Evolutionary conservation across 257 asterid species (phyloP).

Genomic region (Solanum dulcamara): DNA sequence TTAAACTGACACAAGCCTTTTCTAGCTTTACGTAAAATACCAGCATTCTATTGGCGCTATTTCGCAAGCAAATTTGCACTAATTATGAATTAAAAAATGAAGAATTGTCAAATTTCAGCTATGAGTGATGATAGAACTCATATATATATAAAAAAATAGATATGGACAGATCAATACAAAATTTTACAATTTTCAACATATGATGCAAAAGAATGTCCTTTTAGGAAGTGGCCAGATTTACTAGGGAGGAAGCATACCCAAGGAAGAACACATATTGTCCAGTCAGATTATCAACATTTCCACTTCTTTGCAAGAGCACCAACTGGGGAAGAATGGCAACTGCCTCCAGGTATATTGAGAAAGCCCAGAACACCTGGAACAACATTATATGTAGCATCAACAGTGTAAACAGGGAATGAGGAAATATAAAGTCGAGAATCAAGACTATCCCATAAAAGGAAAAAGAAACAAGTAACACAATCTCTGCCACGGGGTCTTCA

Average conservation of each 20-base stretch:
- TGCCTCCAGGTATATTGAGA: conserved; percentile 76
- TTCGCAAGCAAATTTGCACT: background rate
- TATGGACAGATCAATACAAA: background rate
- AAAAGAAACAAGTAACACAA: background rate
- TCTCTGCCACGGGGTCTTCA: background rate
- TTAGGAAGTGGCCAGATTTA: background rate
- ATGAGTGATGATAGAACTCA: background rate
- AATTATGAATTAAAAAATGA: background rate
- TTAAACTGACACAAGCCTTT: background rate
- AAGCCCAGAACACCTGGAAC: conserved; percentile 79
- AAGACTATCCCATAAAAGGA: background rate
- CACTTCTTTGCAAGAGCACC: conserved; percentile 94
- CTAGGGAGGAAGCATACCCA: conserved; percentile 46
- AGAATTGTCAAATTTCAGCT: background rate
- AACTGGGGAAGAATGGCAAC: conserved; percentile 82
- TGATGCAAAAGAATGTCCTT: background rate
- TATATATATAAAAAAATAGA: background rate
- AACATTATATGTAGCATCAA: background rate
- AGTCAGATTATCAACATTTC: conserved; percentile 88
- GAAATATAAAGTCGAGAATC: background rate
- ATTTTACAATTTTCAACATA: background rate
- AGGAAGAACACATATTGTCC: conserved; percentile 93
- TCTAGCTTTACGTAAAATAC: background rate
- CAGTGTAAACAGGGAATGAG: background rate
- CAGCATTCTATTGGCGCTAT: background rate